A percentile compares a stretch with the other conserved stretches of the same genome.
Conservation (phyloP, 805 yeast genomes). For the Wickerhamiella musiphila region DNA sequence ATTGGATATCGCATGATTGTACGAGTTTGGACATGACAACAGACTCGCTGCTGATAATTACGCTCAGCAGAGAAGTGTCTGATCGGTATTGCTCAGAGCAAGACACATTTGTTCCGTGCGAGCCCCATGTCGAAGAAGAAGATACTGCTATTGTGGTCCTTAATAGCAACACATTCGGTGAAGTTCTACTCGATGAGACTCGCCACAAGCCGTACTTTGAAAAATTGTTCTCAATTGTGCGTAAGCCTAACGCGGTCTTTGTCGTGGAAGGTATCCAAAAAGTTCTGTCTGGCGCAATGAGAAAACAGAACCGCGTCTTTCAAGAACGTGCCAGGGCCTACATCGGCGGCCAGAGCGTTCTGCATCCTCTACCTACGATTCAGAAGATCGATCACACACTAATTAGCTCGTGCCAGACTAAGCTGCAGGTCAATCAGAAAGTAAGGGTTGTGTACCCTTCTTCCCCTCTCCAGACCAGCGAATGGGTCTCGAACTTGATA, state of each 20-base stretch:
- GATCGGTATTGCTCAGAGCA: neutral
- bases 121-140: conserved; percentile 1
- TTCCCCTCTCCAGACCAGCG: neutral
- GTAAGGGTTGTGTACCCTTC: conserved; percentile 1
- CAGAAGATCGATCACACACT: neutral
- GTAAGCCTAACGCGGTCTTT: neutral
- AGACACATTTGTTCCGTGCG: conserved; percentile 3
- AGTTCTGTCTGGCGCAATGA: neutral
- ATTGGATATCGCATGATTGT: neutral
- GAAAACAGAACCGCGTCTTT: conserved; percentile 1
- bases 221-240: neutral
- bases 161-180: neutral
- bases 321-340: conserved; percentile 1
- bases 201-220: neutral
- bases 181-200: conserved; percentile 1
- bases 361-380: neutral
- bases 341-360: conserved; percentile 1
- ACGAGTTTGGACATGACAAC: neutral
- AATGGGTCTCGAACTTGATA: conserved; percentile 3
- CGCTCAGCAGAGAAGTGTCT: neutral
- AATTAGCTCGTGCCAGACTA: neutral
- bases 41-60: neutral
- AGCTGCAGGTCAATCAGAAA: conserved; percentile 1
- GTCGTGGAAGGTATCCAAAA: conserved; percentile 1
- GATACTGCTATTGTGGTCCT: neutral